Evolutionary conservation across 2,329 filamentous ascomycete species (phyloP).

Genomic region (Apiospora saccharicola): DNA sequence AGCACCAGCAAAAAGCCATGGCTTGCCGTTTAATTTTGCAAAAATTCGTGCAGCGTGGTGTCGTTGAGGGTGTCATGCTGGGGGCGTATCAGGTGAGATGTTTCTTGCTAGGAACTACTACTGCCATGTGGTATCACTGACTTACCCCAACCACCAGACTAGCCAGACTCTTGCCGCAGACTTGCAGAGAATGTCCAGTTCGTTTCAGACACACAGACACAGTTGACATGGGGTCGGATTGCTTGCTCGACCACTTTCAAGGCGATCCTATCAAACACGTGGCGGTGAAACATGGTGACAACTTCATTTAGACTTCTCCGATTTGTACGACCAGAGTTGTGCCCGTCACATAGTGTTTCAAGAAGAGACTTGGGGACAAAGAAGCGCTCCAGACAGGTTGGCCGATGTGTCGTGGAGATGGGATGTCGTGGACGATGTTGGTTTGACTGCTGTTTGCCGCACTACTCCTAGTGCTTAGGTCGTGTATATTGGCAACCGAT

Average conservation of each 20-base stretch:
- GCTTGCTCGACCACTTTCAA: constrained; percentile 9
- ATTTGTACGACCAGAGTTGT: not conserved
- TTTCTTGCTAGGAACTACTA: not conserved
- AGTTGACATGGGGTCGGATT: constrained; percentile 7
- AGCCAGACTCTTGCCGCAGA: not conserved
- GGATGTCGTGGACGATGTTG: constrained; percentile 7
- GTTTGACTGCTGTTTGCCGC: constrained; percentile 14
- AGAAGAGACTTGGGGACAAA: constrained; percentile 14
- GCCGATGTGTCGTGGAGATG: constrained; percentile 1
- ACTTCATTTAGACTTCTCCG: not conserved
- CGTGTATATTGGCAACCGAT: not conserved
- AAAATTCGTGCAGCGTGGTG: not conserved
- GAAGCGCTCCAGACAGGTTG: not conserved
- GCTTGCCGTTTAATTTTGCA: constrained; percentile 2
- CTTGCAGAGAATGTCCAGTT: not conserved
- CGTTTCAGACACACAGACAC: constrained; percentile 4
- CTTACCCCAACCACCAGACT: not conserved
- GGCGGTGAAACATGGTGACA: constrained; percentile 17
- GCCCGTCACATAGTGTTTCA: constrained; percentile 4
- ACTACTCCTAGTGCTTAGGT: not conserved
- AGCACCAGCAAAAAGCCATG: constrained; percentile 12
- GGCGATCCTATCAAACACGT: constrained; percentile 19
- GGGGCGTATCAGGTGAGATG: not conserved
- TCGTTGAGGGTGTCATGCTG: constrained; percentile 7
- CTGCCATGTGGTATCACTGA: constrained; percentile 10